Evolutionary conservation across 2,329 filamentous ascomycete genomes (phyloP), one percentile per base, ranked within the genome.

Genomic region (Diplodia seriata): DNA sequence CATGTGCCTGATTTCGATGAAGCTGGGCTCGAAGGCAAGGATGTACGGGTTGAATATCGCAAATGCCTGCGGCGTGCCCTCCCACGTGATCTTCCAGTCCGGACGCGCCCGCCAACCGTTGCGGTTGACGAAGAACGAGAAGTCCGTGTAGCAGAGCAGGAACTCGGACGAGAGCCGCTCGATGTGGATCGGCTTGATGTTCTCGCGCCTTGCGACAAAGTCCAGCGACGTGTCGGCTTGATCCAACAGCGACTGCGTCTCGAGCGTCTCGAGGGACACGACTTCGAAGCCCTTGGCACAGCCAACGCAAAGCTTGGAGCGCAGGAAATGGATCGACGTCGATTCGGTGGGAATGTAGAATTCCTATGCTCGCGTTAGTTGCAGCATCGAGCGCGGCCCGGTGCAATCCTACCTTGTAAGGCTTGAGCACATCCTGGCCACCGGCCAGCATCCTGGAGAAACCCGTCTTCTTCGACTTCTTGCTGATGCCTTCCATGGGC

Each of bases 321-420:
- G 94, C 73, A 99, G 86, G 85, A 98, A 99, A 81, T 99, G 95
- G 50, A 99, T 95, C 49, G 94, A 97, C 4, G 93, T 94, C n/a
- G 94, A 97, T 83, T 99, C 95, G 7, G 94, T 95, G 0, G 95
- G 95, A 70, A 99, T 97, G 81, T 99, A 99, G 76, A 97, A 98
- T 83, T 99, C 95, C 85, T 88, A n/a, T 65, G 47, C 26, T 8
- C 8, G 15, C n/a, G 47, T 66, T 23, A 66, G 20, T 57, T n/a
- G 11, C 31, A 20, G 31, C 26, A 36, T 14, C 56, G 15, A 38
- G 8, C 2, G 26, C 8, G 3, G 31, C 7, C n/a, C 53, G 26
- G 31, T 11, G 9, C 49, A 61, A 69, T 73, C 78, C 68, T 73
- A 86, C 84, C 80, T 97, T 97, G 85, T 96, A 97, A 14, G 94